These are phyloP conservation scores for Penicillium bialowiezense DNA, from an alignment of 495 filamentous ascomycete genomes.

Conservation along the genomic window DNA sequence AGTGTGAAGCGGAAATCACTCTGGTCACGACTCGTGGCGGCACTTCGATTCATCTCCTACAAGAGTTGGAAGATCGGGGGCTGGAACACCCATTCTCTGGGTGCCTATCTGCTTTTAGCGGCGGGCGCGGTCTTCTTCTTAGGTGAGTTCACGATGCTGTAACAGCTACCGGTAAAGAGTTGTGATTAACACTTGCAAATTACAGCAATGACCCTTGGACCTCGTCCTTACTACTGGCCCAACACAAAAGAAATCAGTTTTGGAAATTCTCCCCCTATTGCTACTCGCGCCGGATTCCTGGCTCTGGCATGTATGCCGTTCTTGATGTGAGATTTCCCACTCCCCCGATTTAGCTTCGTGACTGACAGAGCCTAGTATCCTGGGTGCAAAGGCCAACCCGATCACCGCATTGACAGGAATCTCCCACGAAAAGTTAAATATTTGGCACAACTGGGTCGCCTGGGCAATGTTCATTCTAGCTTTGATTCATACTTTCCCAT, in stretches of 20 bases:
- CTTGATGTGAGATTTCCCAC: slow-evolving; percentile 33
- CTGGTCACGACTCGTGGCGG: slow-evolving; percentile 25
- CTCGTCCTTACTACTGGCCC: slow-evolving; percentile 58
- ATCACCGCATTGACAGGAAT: slow-evolving; percentile 53
- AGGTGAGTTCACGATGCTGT: slow-evolving; percentile 22
- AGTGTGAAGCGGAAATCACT: slow-evolving; percentile 12
- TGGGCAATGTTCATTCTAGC: slow-evolving; percentile 54
- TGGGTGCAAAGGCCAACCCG: slow-evolving; percentile 36
- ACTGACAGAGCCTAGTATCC: slow-evolving; percentile 14
- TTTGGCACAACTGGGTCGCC: slow-evolving; percentile 52
- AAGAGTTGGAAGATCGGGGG: slow-evolving; percentile 32
- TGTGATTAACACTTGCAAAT: neutral
- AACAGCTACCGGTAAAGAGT: neutral
- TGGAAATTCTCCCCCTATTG: slow-evolving; percentile 50
- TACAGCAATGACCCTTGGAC: slow-evolving; percentile 46
- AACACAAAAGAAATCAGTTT: slow-evolving; percentile 40
- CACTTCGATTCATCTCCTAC: slow-evolving; percentile 39
- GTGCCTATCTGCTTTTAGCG: slow-evolving; percentile 35
- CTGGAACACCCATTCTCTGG: slow-evolving; percentile 45
- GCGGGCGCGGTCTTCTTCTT: slow-evolving; percentile 48
- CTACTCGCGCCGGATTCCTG: slow-evolving; percentile 52
- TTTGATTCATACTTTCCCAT: slow-evolving; percentile 57
- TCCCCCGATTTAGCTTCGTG: slow-evolving; percentile 2
- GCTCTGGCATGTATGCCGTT: slow-evolving; percentile 51
- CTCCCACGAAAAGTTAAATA: slow-evolving; percentile 53